Conservation (phyloP, 2,329 filamentous ascomycete species). For the Xylaria sp. region DNA sequence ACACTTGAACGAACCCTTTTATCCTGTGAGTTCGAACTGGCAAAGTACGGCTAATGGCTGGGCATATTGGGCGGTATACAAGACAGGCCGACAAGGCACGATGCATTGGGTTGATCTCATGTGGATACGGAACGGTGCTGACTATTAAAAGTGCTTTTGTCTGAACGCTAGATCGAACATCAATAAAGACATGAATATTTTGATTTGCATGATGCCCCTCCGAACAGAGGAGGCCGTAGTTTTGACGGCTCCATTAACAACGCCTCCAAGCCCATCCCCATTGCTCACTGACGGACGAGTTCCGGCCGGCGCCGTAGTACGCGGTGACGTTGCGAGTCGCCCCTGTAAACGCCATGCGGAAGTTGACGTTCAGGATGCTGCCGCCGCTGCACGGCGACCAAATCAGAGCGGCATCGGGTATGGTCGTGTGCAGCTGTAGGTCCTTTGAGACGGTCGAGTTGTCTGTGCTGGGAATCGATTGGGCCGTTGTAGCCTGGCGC, state of each 20-base stretch:
- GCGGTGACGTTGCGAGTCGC: constrained; percentile 17
- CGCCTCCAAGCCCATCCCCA: constrained; percentile 32
- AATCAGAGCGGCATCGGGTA: constrained; percentile 24
- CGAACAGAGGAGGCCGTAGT: not conserved
- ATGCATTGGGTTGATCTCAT: not conserved
- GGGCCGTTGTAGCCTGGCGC: constrained; percentile 7
- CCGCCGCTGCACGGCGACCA: constrained; percentile 30
- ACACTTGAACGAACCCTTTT: not conserved
- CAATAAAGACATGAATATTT: not conserved
- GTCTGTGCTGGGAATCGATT: constrained; percentile 22
- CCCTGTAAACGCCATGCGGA: constrained; percentile 31
- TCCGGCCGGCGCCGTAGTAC: constrained; percentile 29
- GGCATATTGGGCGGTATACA: constrained; percentile 27
- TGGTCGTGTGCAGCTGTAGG: constrained; percentile 24
- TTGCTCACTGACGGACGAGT: constrained; percentile 27
- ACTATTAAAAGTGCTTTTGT: not conserved
- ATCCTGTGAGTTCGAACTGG: not conserved
- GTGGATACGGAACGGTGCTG: not conserved
- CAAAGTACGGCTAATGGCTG: constrained; percentile 16
- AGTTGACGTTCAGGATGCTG: constrained; percentile 34
- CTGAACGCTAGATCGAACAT: too few species aligned
- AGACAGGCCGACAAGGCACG: not conserved
- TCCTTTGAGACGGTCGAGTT: constrained; percentile 15
- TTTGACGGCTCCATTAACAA: constrained; percentile 14
- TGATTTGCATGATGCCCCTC: not conserved